Percentiles rank a stretch among this genome's conserved stretches.
phyloP scores from a whole-genome alignment of 257 asterid genomes.

The Solanum etuberosum region DNA sequence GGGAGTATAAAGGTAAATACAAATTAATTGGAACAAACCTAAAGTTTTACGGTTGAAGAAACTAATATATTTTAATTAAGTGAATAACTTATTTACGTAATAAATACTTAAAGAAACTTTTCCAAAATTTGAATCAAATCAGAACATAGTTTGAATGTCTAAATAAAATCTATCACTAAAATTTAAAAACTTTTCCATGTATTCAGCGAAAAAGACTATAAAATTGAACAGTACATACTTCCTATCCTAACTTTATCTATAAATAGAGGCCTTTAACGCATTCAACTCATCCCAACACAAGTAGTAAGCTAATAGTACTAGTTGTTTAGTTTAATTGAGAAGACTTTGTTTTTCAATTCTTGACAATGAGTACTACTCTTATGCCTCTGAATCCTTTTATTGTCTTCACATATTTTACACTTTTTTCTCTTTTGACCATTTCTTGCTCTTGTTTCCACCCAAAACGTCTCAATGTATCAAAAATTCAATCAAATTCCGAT shows the following conservation, averaged over 20 bases:
- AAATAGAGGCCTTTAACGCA: background rate
- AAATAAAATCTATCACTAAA: no score
- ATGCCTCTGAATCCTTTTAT: background rate
- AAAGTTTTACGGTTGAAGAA: background rate
- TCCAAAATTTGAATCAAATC: no score
- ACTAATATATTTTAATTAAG: no score
- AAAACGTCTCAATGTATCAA: constrained; percentile 29
- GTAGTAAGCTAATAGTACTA: background rate
- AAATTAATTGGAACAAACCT: background rate
- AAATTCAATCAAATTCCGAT: constrained; percentile 12
- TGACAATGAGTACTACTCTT: constrained; percentile 20
- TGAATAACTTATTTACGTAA: background rate
- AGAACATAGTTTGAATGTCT: no score
- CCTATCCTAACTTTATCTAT: background rate
- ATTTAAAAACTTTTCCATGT: no score
- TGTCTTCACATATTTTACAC: constrained; percentile 14
- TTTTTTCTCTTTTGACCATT: constrained; percentile 18
- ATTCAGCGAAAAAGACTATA: background rate
- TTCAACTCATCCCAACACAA: background rate
- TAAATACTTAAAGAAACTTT: no score
- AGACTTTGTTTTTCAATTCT: background rate
- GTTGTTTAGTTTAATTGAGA: background rate
- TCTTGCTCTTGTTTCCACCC: constrained; percentile 47
- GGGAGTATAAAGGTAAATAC: no score
- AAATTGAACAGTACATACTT: background rate